Evolutionary conservation across 2,329 filamentous ascomycete species (phyloP).

Genomic region (Alternaria sp.): DNA sequence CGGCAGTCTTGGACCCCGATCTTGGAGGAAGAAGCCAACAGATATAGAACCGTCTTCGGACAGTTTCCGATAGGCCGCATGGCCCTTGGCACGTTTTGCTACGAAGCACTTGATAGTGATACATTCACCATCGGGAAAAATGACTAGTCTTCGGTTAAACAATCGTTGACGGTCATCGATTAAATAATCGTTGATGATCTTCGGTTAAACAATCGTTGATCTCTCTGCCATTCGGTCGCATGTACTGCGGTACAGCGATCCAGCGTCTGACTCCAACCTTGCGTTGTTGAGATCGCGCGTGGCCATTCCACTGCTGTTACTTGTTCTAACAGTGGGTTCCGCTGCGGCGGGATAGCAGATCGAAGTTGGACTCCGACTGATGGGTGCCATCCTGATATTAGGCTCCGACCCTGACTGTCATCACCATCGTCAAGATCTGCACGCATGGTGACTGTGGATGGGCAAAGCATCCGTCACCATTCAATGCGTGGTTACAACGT

Average conservation of each 20-base stretch:
- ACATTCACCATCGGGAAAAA: no score
- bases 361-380: background rate
- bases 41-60: constrained; percentile 35
- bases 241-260: background rate
- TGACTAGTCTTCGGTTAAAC: no score
- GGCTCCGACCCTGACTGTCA: background rate
- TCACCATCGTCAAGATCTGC: background rate
- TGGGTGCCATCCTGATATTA: background rate
- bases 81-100: constrained; percentile 46
- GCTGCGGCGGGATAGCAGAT: background rate
- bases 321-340: background rate
- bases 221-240: background rate
- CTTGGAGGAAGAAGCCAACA: constrained; percentile 46
- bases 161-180: no score
- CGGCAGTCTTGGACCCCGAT: constrained; percentile 32
- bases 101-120: constrained; percentile 29
- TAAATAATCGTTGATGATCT: no score
- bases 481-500: no score
- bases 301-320: background rate
- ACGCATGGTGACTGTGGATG: background rate
- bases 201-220: background rate
- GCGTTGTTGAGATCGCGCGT: background rate
- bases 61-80: constrained; percentile 39
- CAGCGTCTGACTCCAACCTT: background rate
- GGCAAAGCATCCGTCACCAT: background rate